Evolutionary conservation across 176 grass and related monocot genomes (phyloP).

Genomic region (Oryza meyeriana): DNA sequence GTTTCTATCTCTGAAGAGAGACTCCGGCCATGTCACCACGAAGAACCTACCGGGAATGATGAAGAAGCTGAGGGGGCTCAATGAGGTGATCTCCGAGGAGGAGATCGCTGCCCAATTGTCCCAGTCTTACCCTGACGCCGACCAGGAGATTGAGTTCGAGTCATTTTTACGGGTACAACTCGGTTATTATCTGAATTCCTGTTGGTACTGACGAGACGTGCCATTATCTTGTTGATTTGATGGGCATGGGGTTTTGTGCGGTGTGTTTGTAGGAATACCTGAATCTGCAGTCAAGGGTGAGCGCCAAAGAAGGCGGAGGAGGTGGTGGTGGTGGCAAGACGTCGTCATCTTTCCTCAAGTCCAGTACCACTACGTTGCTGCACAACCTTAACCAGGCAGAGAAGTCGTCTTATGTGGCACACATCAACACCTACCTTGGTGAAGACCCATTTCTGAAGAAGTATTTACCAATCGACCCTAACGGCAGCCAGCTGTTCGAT

Average conservation of each 20-base stretch:
- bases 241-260: neutral
- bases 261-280: slow-evolving; percentile 61
- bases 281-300: slow-evolving; percentile 61
- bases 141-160: slow-evolving; percentile 89
- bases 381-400: slow-evolving; percentile 93
- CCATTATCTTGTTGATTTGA: neutral
- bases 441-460: slow-evolving; percentile 92
- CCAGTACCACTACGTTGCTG: slow-evolving; percentile 79
- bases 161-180: slow-evolving; percentile 72
- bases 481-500: slow-evolving; percentile 71
- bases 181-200: neutral
- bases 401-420: slow-evolving; percentile 89
- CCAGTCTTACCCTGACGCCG: slow-evolving; percentile 59
- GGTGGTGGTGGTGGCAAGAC: slow-evolving; percentile 43
- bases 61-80: slow-evolving; percentile 79
- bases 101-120: slow-evolving; percentile 65
- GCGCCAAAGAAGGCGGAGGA: slow-evolving; percentile 43
- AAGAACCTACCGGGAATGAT: slow-evolving; percentile 76
- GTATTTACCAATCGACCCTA: slow-evolving; percentile 81
- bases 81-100: slow-evolving; percentile 60
- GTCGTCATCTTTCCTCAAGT: slow-evolving; percentile 82
- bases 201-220: neutral
- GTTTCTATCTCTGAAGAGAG: slow-evolving; percentile 71
- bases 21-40: slow-evolving; percentile 63
- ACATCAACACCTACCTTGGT: slow-evolving; percentile 87